phyloP scores from a whole-genome alignment of 306 rosid genomes.

The Urtica urens region DNA sequence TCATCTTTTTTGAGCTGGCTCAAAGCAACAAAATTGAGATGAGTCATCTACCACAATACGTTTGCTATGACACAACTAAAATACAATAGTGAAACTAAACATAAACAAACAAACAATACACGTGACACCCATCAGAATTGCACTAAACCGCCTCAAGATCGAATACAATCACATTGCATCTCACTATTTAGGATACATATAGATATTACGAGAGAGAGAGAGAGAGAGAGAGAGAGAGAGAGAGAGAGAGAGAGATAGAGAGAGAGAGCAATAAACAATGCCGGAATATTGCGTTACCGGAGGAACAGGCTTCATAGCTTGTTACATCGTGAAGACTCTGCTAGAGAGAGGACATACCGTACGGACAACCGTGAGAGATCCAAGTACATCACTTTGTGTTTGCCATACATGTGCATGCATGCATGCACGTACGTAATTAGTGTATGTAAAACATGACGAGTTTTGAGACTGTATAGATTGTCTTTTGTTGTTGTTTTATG shows the following conservation, averaged over 20 bases:
- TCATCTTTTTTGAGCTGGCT: too few species aligned
- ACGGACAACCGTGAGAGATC: conserved; percentile 62
- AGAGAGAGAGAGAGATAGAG: not conserved
- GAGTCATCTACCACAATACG: conserved; percentile 13
- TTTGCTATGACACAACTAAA: not conserved
- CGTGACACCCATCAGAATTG: not conserved
- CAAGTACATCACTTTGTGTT: conserved; percentile 49
- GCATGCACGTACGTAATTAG: too few species aligned
- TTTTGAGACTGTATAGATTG: not conserved
- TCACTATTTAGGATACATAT: not conserved
- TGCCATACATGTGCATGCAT: too few species aligned
- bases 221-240: not conserved
- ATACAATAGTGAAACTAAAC: not conserved
- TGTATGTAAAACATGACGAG: not conserved
- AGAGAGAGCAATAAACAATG: conserved; percentile 27
- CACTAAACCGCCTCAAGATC: not conserved
- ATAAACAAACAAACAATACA: not conserved
- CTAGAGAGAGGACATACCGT: conserved; percentile 56
- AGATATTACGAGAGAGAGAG: not conserved
- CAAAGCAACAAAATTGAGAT: too few species aligned
- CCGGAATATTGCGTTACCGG: conserved; percentile 73
- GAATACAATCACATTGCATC: not conserved
- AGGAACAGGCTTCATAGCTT: conserved; percentile 72
- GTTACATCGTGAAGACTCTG: conserved; percentile 53
- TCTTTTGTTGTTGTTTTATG: not conserved